phyloP scores from a whole-genome alignment of 441 rosid species.

The Biscutella auriculata region DNA sequence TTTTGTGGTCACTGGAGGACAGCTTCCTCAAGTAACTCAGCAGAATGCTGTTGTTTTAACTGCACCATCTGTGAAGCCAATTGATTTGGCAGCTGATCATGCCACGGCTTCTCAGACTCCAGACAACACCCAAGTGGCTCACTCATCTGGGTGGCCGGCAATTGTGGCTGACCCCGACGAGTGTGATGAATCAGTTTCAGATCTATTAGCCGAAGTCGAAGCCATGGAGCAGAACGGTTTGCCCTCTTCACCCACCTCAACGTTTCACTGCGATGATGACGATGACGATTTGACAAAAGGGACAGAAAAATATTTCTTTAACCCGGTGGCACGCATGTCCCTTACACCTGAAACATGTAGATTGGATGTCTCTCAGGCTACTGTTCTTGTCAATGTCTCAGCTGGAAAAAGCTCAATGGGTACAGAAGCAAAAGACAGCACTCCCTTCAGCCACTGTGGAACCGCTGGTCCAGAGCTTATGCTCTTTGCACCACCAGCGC shows the following conservation, averaged over 20 bases:
- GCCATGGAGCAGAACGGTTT: slow-evolving; percentile 91
- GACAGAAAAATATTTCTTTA: slow-evolving; percentile 75
- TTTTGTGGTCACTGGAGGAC: slow-evolving; percentile 44
- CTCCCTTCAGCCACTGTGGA: slow-evolving; percentile 40
- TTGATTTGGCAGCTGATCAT: slow-evolving; percentile 25
- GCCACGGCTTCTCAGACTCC: slow-evolving; percentile 45
- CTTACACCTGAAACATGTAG: slow-evolving; percentile 52
- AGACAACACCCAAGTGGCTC: slow-evolving; percentile 41
- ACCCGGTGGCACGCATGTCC: slow-evolving; percentile 57
- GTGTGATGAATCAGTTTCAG: slow-evolving; percentile 96
- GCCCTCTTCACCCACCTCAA: slow-evolving; percentile 79
- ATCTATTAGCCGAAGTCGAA: slow-evolving; percentile 95
- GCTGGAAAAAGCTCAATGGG: slow-evolving; percentile 35
- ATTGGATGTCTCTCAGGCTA: slow-evolving; percentile 34
- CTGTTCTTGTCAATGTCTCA: slow-evolving; percentile 25
- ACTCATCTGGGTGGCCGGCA: slow-evolving; percentile 59
- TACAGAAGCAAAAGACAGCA: slow-evolving; percentile 34
- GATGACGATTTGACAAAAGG: slow-evolving; percentile 44
- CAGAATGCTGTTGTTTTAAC: slow-evolving; percentile 41
- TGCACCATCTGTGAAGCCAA: slow-evolving; percentile 37
- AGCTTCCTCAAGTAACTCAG: slow-evolving; percentile 41
- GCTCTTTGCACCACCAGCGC: slow-evolving; percentile 29
- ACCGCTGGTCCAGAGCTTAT: slow-evolving; percentile 32
- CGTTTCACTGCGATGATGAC: slow-evolving; percentile 35
- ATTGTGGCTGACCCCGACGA: slow-evolving; percentile 58